These are phyloP conservation scores for Calophaca sinica DNA, from an alignment of 306 rosid genomes.

Conservation along the genomic window DNA sequence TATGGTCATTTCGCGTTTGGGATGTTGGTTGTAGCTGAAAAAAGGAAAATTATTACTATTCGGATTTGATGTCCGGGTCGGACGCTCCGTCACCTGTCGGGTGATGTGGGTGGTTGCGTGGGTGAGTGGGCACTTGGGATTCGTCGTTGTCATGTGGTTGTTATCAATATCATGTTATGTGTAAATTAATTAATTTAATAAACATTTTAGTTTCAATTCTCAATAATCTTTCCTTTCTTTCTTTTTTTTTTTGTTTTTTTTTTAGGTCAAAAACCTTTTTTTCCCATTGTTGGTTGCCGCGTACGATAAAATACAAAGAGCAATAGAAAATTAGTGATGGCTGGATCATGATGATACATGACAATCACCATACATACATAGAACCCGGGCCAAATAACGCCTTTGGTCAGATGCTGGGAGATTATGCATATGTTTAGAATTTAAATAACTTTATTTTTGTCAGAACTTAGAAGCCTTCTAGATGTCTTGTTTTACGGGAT, in stretches of 20 bases:
- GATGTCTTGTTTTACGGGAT: no score
- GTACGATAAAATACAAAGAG: neutral
- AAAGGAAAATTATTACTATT: neutral
- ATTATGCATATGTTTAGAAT: no score
- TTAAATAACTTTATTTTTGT: no score
- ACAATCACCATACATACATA: no score
- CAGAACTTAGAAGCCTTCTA: no score
- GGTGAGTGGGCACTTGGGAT: neutral
- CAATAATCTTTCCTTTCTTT: no score
- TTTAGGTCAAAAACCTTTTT: neutral
- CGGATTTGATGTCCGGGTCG: neutral
- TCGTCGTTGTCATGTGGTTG: neutral
- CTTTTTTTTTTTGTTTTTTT: no score
- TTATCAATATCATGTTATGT: neutral
- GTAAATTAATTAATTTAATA: conserved; percentile 7
- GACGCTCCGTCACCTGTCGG: neutral
- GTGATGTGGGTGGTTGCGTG: neutral
- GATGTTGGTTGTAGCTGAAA: neutral
- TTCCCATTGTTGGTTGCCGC: neutral
- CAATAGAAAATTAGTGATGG: neutral
- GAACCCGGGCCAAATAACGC: no score
- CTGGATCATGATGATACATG: no score
- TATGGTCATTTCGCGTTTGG: conserved; percentile 41
- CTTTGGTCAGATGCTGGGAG: no score
- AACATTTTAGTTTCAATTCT: neutral